These are phyloP conservation scores for Saturnispora sekii DNA, from an alignment of 805 yeast species.

Conservation along the genomic window DNA sequence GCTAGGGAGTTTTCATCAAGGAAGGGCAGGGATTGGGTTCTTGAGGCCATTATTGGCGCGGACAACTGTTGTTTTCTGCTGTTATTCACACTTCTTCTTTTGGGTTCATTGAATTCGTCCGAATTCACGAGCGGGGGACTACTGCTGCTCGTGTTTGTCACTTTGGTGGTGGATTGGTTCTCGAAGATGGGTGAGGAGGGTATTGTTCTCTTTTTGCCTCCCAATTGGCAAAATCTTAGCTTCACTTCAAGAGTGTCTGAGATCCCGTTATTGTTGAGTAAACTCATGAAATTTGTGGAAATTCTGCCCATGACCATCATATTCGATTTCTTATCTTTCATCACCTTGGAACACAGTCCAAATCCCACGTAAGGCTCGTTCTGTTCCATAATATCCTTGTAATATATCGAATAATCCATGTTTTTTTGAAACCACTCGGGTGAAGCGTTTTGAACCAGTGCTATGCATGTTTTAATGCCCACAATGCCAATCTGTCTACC, in stretches of 20 bases:
- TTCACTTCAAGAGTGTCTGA: constrained; percentile 47
- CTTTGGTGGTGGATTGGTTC: background rate
- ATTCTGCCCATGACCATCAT: constrained; percentile 46
- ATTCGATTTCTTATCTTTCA: constrained; percentile 15
- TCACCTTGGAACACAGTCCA: constrained; percentile 31
- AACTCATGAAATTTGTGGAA: constrained; percentile 45
- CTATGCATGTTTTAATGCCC: constrained; percentile 36
- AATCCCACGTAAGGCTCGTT: constrained; percentile 43
- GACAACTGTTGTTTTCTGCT: constrained; percentile 2
- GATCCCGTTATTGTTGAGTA: constrained; percentile 29
- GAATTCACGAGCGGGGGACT: constrained; percentile 10
- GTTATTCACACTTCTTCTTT: constrained; percentile 2
- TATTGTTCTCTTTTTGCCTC: constrained; percentile 1
- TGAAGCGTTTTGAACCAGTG: constrained; percentile 35
- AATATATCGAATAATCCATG: constrained; percentile 35
- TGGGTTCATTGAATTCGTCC: constrained; percentile 15
- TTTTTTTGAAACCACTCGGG: constrained; percentile 35
- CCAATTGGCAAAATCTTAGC: constrained; percentile 33
- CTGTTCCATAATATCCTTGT: constrained; percentile 41
- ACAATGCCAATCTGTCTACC: constrained; percentile 31
- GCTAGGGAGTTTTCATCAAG: constrained; percentile 24
- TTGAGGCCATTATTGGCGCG: constrained; percentile 24
- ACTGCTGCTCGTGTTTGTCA: background rate
- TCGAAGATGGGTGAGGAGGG: constrained; percentile 8
- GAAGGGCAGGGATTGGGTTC: constrained; percentile 30